Base-by-base conservation (phyloP, 257 asterid genomes). In the Oldenlandia corymbosa region DNA sequence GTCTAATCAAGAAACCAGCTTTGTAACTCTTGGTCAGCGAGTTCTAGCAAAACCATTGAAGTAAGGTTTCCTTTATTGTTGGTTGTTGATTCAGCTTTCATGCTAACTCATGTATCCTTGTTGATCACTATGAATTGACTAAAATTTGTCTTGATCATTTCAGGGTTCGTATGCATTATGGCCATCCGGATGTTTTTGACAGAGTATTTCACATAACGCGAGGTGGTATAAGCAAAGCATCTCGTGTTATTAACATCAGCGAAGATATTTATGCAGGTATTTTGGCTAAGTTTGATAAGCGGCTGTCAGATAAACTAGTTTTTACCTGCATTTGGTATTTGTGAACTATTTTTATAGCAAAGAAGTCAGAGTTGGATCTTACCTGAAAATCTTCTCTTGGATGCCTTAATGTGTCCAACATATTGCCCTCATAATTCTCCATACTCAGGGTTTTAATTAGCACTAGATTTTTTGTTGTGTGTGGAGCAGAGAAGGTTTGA, bases 151-250 rank as follows among this genome's bases (percentile, higher is more conserved):
- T 77, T 69, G 27, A 43, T 76, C 60, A 37, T 73, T 56, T 69
- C 42, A 92, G 97, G 90, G 96, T 90, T 48, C 99, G 99, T 66
- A 89, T 92, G 97, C 99, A 92, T 81, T 92, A 92, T 77, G 99
- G 99, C 51, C 99, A 92, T 81, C 97, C 99, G 39, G 99, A 92
- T 78, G 96, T 92, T 58, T 92, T 92, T 78, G 99, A 92, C 79
- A 89, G 99, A 80, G 71, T 92, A 68, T 92, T 92, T 76, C 99
- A 92, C 73, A 77, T 92, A 69, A 92, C 96, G 65, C 85, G 99
- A 71, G 99, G 99, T 76, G 99, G 97, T 65, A 89, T 92, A 83
- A 89, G 99, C 84, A 92, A 92, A 71, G 87, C 99, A 27, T 92
- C 99, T 68, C 97, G 97, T 65, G 89, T 89, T 51, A 92, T 92